Conservation (phyloP, 495 filamentous ascomycete genomes). For the Thermochaetoides thermophila region DNA sequence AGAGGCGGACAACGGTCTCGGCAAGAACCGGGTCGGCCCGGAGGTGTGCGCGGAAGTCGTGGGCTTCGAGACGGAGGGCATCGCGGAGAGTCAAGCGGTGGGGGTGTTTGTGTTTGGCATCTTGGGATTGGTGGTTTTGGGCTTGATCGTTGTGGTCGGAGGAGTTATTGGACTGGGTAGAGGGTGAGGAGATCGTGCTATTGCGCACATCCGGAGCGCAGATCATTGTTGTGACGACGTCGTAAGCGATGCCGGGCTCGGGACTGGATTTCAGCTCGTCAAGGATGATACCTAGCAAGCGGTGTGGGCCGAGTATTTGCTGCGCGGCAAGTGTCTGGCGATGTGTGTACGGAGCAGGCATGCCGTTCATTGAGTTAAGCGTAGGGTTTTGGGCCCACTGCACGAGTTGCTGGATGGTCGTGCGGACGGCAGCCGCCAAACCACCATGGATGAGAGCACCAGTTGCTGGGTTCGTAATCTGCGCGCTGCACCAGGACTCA, state of each 20-base stretch:
- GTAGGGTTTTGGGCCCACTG: slow-evolving; percentile 56
- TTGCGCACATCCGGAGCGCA: slow-evolving; percentile 47
- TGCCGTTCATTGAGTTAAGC: slow-evolving; percentile 45
- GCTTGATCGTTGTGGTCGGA: background rate
- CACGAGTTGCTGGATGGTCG: slow-evolving; percentile 51
- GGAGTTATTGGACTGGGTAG: slow-evolving; percentile 1
- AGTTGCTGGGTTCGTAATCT: slow-evolving; percentile 2
- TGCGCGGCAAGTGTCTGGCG: slow-evolving; percentile 52
- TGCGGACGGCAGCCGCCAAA: slow-evolving; percentile 43
- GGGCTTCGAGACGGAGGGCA: slow-evolving; percentile 49
- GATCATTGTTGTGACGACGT: slow-evolving; percentile 58
- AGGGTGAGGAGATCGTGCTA: slow-evolving; percentile 27
- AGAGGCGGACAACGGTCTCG: slow-evolving; percentile 59
- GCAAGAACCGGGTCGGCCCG: slow-evolving; percentile 47
- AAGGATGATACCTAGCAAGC: slow-evolving; percentile 45
- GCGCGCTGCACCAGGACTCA: slow-evolving; percentile 50
- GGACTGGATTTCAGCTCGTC: slow-evolving; percentile 52
- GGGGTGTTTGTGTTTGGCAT: too few species aligned
- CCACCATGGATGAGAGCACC: slow-evolving; percentile 34
- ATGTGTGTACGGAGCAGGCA: slow-evolving; percentile 66
- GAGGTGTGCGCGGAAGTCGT: slow-evolving; percentile 45
- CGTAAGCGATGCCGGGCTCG: slow-evolving; percentile 50
- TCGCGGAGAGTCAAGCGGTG: slow-evolving; percentile 35
- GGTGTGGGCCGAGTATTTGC: slow-evolving; percentile 53
- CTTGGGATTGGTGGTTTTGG: too few species aligned